Conservation (phyloP, 257 asterid species). For the Haberlea rhodopensis region DNA sequence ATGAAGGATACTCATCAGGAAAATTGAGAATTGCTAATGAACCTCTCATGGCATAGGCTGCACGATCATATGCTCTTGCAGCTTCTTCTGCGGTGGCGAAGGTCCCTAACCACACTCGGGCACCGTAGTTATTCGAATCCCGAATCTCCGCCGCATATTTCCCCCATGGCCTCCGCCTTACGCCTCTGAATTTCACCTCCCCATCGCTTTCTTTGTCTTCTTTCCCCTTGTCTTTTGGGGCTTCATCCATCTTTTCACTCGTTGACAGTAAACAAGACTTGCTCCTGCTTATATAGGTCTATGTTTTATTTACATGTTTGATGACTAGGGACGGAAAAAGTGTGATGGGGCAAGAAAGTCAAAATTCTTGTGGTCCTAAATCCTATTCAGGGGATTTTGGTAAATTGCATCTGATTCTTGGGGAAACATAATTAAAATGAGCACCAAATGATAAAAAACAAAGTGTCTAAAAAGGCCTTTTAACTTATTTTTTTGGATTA, state of each 20-base stretch:
- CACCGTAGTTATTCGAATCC: neutral
- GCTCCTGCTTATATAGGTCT: neutral
- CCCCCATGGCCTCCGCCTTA: constrained; percentile 19
- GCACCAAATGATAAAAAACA: no score
- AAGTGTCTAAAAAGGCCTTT: no score
- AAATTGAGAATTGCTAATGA: constrained; percentile 13
- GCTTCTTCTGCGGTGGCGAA: constrained; percentile 13
- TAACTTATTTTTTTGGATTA: no score
- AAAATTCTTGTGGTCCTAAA: constrained; percentile 22
- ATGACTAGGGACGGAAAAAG: neutral
- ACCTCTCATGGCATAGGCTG: constrained; percentile 9
- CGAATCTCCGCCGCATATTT: constrained; percentile 18
- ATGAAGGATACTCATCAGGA: neutral
- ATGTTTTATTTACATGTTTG: neutral
- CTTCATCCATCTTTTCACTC: constrained; percentile 14
- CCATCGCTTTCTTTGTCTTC: neutral
- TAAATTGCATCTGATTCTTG: no score
- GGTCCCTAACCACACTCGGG: constrained; percentile 17
- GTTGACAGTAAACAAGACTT: neutral
- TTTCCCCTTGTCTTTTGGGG: neutral
- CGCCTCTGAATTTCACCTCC: constrained; percentile 12
- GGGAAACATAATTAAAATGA: no score
- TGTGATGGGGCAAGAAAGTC: constrained; percentile 1
- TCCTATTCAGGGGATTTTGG: constrained; percentile 11
- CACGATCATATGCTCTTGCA: constrained; percentile 19